Conservation (phyloP, 208 protist species). For the Leishmania mexicana region DNA sequence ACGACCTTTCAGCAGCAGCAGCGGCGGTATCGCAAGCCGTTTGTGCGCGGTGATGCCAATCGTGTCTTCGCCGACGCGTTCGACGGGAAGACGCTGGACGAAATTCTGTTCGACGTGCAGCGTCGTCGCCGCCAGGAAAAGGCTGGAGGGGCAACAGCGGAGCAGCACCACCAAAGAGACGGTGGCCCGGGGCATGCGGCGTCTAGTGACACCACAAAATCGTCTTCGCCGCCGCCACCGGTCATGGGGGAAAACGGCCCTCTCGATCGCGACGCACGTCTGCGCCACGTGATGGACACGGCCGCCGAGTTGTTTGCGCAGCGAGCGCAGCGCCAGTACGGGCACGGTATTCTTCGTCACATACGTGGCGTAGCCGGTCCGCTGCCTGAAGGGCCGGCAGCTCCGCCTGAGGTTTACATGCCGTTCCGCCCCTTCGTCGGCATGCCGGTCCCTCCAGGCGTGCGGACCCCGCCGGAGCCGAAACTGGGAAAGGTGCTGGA, state of each 20-base stretch:
- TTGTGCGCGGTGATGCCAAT: constrained; percentile 83
- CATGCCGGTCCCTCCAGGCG: constrained; percentile 54
- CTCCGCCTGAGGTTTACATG: constrained; percentile 57
- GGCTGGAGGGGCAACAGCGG: neutral
- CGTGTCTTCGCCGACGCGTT: constrained; percentile 84
- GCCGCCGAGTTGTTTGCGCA: constrained; percentile 61
- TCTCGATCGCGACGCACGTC: constrained; percentile 47
- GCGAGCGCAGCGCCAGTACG: constrained; percentile 58
- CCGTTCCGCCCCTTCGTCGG: constrained; percentile 80
- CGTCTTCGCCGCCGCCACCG: neutral
- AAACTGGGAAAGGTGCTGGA: constrained; percentile 34
- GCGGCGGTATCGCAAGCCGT: constrained; percentile 41
- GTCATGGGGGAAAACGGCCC: neutral
- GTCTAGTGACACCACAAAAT: neutral
- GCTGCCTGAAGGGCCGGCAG: constrained; percentile 21
- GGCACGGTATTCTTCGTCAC: constrained; percentile 53
- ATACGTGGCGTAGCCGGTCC: constrained; percentile 16
- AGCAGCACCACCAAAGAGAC: neutral
- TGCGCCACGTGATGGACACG: constrained; percentile 63
- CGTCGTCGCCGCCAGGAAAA: constrained; percentile 42
- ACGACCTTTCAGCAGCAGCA: neutral
- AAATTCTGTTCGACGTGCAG: constrained; percentile 80
- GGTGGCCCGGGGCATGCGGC: neutral
- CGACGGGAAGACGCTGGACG: constrained; percentile 80
- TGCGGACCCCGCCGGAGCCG: constrained; percentile 52